Conservation (phyloP, 2,329 filamentous ascomycete species). For the Beauveria caledonica region DNA sequence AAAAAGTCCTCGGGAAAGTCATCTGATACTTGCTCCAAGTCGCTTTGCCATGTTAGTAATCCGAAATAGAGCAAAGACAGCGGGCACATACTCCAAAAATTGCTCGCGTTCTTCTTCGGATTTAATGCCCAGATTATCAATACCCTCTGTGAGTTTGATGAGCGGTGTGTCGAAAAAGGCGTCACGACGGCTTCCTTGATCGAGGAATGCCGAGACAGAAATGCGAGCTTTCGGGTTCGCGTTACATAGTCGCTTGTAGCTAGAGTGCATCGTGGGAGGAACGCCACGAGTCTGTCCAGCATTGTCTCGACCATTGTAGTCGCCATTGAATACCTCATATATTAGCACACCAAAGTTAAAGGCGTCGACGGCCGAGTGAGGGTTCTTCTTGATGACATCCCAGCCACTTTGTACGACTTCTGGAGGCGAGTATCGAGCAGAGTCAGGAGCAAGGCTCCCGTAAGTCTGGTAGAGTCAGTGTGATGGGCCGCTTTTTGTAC, state of each 20-base stretch:
- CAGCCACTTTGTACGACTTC: constrained; percentile 84
- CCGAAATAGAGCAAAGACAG: background rate
- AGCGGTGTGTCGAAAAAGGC: constrained; percentile 90
- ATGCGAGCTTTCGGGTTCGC: constrained; percentile 83
- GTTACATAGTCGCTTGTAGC: constrained; percentile 83
- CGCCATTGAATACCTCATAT: constrained; percentile 86
- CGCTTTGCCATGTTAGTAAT: constrained; percentile 34
- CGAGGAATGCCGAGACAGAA: constrained; percentile 76
- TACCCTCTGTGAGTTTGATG: constrained; percentile 85
- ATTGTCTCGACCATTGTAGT: constrained; percentile 68
- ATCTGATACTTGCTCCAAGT: constrained; percentile 78
- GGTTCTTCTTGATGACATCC: constrained; percentile 79
- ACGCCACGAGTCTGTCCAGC: constrained; percentile 79
- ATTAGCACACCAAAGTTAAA: constrained; percentile 80
- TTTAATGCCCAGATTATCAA: constrained; percentile 89
- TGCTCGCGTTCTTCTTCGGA: constrained; percentile 73
- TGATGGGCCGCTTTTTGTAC: background rate
- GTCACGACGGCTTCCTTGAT: constrained; percentile 73
- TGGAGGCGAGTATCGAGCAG: constrained; percentile 74
- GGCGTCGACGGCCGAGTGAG: constrained; percentile 73
- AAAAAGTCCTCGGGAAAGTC: constrained; percentile 98
- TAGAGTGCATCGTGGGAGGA: constrained; percentile 79
- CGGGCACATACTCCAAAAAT: constrained; percentile 56
- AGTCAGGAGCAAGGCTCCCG: constrained; percentile 79
- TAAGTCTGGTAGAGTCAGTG: constrained; percentile 51